Evolutionary conservation across 306 rosid genomes (phyloP), one percentile per base, ranked within the genome.

Genomic region (Prunus mume): DNA sequence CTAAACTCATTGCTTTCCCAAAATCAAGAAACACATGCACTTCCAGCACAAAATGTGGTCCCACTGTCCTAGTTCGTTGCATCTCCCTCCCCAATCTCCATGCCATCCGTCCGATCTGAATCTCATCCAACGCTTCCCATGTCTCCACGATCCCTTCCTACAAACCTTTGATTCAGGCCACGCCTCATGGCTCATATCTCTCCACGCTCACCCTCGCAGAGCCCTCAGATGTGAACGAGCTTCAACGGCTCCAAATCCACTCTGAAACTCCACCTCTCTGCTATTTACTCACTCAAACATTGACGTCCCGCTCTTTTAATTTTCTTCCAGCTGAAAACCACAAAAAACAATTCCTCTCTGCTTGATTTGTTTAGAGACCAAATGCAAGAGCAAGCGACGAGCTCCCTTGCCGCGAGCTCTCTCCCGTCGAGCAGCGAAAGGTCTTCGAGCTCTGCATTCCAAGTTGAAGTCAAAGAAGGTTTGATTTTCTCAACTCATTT

Each of bases 371-470:
- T 1, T 19, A 17, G 49, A 22, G 68, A 76, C 74, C 64, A 49
- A 80, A 90, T 87, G 87, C 87, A 78, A 70, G 92, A 84, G 12
- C 88, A 77, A 55, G 74, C 85, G n/a, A 75, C 89, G 56, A 84
- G 88, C 80, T 81, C 91, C 9, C 47, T 87, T 32, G 91, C 93
- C 0, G 91, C 91, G 14, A 77, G 82, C 76, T 86, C 90, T 74
- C 67, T 82, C 68, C 95, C 92, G 52, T 87, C 95, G 0, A 90
- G 95, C 82, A 90, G 95, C 20, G 95, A 90, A 71, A 79, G 83
- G 79, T 88, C 95, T 46, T 90, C 90, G 3, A 88, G 89, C 87
- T 88, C 90, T 11, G 95, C 92, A 22, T 85, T 90, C 19, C 90
- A 81, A 1, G 76, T 77, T 60, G 89, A 88, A 63, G 75, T 77